Percentiles rank a stretch among this genome's conserved stretches.
These are phyloP conservation scores for Trichopus zeylanicus DNA, from an alignment of 116 monocot species.

Conservation along the genomic window DNA sequence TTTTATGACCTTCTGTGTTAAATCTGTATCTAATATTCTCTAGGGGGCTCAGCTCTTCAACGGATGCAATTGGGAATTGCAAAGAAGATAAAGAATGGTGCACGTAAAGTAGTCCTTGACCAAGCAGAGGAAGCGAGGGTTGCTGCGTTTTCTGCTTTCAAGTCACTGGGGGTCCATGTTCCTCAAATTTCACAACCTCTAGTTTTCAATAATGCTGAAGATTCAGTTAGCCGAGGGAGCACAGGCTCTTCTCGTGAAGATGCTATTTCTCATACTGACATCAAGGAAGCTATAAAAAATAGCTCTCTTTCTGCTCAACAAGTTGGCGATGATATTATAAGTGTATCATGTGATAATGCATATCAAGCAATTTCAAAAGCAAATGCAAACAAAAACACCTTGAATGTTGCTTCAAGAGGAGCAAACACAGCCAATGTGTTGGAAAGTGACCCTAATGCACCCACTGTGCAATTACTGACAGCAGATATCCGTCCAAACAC, in stretches of 20 bases:
- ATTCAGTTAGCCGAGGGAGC: slow-evolving; percentile 3
- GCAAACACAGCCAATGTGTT: not conserved
- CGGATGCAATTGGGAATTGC: slow-evolving; percentile 81
- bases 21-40: not conserved
- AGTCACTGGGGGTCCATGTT: slow-evolving; percentile 76
- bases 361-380: slow-evolving; percentile 3
- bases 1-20: too few relatives aligned
- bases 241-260: slow-evolving; percentile 13
- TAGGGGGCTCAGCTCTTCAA: slow-evolving; percentile 44
- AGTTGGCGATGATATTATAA: slow-evolving; percentile 4
- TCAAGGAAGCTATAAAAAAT: slow-evolving; percentile 3
- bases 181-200: slow-evolving; percentile 55
- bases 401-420: slow-evolving; percentile 2
- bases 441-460: not conserved
- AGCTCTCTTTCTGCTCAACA: slow-evolving; percentile 2
- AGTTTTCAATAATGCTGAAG: slow-evolving; percentile 16
- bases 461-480: not conserved
- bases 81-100: slow-evolving; percentile 97
- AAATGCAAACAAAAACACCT: not conserved
- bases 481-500: not conserved
- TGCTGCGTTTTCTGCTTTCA: slow-evolving; percentile 82
- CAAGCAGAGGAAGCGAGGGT: slow-evolving; percentile 94
- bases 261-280: slow-evolving; percentile 9
- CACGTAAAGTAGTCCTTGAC: slow-evolving; percentile 87
- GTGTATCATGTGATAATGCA: slow-evolving; percentile 2